Base-by-base conservation (phyloP, 2,329 filamentous ascomycete species). In the Cordyceps farinosa region DNA sequence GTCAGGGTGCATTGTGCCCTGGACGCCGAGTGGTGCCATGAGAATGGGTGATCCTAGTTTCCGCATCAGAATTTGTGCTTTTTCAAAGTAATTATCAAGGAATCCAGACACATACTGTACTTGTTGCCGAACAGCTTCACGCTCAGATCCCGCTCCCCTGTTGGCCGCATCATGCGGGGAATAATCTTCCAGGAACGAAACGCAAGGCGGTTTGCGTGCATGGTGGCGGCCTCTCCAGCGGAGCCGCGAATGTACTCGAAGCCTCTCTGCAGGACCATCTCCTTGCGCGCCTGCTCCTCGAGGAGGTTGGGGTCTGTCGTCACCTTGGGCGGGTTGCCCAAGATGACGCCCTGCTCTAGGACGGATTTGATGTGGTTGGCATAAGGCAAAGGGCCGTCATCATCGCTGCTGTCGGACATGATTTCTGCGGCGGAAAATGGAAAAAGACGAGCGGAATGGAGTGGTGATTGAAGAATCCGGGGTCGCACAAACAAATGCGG, bases 21-120 rank as follows among this genome's bases (percentile, higher is more conserved):
- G 88, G 0, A 90, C 87, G 0, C 90, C 89, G 1, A 92, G 80
- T 0, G 89, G 89, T 1, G 88, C 88, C 70, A 89, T 82, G 2
- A 90, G 70, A 1, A 90, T 67, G 0, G 87, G 87, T 17, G 75
- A 78, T 3, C 77, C 72, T 73, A n/a, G 42, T 7, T 27, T 42
- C 3, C 1, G 22, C 6, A 11, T 62, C 13, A 62, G 60, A 50
- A 38, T 61, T 30, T 50, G 42, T 17, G 29, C 22, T 22, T 22
- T 29, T 44, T 63, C 45, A 44, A 30, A 27, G 7, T 34, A 29
- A 30, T 3, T 36, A 17, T 50, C n/a, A 44, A 13, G 8, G 22
- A 17, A 7, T 17, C 1, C 29, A 38, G 27, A 13, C 29, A 65
- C 69, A 40, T 69, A 77, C 77, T 74, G 61, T 83, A 83, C 36